These are phyloP conservation scores for Barnettozyma sucrosica DNA, from an alignment of 805 yeast genomes.

Conservation along the genomic window DNA sequence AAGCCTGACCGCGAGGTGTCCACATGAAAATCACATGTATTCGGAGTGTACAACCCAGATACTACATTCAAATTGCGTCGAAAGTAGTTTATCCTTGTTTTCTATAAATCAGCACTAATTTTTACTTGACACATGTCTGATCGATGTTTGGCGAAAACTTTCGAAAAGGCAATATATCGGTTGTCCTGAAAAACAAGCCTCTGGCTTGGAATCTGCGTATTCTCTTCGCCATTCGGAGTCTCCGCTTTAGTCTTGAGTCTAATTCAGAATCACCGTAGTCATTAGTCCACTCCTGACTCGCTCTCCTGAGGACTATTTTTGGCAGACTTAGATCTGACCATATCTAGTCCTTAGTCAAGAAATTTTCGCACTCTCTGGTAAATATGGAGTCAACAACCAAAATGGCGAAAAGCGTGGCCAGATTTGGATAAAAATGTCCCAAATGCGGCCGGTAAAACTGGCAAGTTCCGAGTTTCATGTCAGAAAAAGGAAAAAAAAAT, in stretches of 20 bases:
- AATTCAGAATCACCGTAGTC: too few relatives aligned
- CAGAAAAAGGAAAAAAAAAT: background rate
- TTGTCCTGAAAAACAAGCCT: background rate
- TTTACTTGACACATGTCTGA: background rate
- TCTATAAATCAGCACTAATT: background rate
- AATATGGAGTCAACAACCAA: background rate
- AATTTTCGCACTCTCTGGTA: background rate
- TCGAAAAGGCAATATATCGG: too few relatives aligned
- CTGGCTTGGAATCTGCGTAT: background rate
- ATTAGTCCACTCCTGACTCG: too few relatives aligned
- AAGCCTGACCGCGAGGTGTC: too few relatives aligned
- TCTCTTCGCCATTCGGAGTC: too few relatives aligned
- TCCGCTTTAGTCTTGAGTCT: background rate
- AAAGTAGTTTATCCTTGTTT: too few relatives aligned
- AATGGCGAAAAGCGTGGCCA: background rate
- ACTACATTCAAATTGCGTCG: too few relatives aligned
- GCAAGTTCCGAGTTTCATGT: background rate
- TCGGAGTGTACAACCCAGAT: too few relatives aligned
- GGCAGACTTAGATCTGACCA: background rate
- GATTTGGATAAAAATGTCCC: background rate
- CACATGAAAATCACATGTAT: too few relatives aligned
- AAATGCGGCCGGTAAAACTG: background rate
- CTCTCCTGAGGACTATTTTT: background rate
- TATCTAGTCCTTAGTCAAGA: background rate
- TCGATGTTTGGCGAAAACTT: background rate